Percentiles rank a stretch among this genome's conserved stretches.
These are phyloP conservation scores for Tolypocladium sp. DNA, from an alignment of 2,329 filamentous ascomycete species.

Conservation along the genomic window DNA sequence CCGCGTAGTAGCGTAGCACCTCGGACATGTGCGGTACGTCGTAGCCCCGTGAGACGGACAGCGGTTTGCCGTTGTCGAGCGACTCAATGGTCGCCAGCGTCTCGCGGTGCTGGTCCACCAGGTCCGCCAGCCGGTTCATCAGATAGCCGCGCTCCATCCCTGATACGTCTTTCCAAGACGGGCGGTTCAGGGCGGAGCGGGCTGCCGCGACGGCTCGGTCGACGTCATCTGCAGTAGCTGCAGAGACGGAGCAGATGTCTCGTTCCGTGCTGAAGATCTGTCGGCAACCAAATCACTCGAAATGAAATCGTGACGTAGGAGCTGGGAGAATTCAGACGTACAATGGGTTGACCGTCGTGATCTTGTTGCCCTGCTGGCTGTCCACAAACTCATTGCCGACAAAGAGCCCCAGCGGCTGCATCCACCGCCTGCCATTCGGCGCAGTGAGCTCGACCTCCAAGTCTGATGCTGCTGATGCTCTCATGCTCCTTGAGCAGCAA, in stretches of 20 bases:
- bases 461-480: not conserved
- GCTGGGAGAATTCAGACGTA: slow-evolving; percentile 7
- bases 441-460: not conserved
- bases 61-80: slow-evolving; percentile 71
- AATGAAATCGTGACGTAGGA: not conserved
- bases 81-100: slow-evolving; percentile 51
- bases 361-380: slow-evolving; percentile 44
- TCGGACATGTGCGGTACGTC: slow-evolving; percentile 43
- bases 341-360: slow-evolving; percentile 50
- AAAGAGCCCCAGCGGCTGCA: slow-evolving; percentile 60
- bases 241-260: slow-evolving; percentile 21
- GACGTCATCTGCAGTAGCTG: slow-evolving; percentile 18
- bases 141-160: slow-evolving; percentile 58
- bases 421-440: not conserved
- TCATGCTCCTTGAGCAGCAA: not conserved
- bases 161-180: slow-evolving; percentile 60
- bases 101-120: slow-evolving; percentile 56
- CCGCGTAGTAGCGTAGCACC: slow-evolving; percentile 63
- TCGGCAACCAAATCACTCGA: not conserved
- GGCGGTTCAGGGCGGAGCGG: slow-evolving; percentile 56
- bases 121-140: slow-evolving; percentile 60
- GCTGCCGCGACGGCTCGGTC: slow-evolving; percentile 34
- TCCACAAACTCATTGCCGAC: slow-evolving; percentile 69
- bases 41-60: slow-evolving; percentile 51
- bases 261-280: slow-evolving; percentile 12